phyloP scores from a whole-genome alignment of 805 yeast species.

The Cyberlindnera amylophila region DNA sequence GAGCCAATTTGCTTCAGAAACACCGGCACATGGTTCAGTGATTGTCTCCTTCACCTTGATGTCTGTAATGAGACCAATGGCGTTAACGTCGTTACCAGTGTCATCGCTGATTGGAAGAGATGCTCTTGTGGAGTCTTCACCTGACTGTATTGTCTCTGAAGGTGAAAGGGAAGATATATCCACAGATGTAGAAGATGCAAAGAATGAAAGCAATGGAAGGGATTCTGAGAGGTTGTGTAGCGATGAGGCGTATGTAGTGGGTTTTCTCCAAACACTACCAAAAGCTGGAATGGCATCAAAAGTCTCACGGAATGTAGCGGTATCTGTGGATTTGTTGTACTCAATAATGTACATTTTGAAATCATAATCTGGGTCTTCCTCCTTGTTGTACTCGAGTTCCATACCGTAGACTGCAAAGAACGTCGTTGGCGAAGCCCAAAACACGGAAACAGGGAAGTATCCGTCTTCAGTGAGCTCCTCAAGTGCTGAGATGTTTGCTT shows the following conservation, averaged over 20 bases:
- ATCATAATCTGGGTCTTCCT: constrained; percentile 27
- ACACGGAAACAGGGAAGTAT: constrained; percentile 16
- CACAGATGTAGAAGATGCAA: constrained; percentile 61
- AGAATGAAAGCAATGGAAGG: constrained; percentile 34
- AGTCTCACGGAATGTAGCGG: constrained; percentile 29
- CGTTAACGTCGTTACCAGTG: constrained; percentile 62
- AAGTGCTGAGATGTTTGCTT: constrained; percentile 9
- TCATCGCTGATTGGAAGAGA: constrained; percentile 66
- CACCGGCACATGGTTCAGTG: constrained; percentile 50
- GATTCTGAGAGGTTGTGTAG: constrained; percentile 40
- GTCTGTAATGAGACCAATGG: constrained; percentile 70
- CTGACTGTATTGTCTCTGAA: constrained; percentile 38
- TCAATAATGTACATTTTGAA: constrained; percentile 25
- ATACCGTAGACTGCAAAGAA: constrained; percentile 29
- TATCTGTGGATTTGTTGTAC: background rate
- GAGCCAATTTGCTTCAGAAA: constrained; percentile 55
- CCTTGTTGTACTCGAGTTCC: constrained; percentile 27
- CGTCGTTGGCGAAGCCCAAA: constrained; percentile 15
- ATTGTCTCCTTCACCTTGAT: constrained; percentile 41
- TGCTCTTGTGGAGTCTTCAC: constrained; percentile 71
- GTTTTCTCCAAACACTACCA: constrained; percentile 44
- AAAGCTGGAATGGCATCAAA: constrained; percentile 50
- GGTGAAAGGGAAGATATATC: constrained; percentile 51
- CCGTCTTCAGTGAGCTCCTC: constrained; percentile 19
- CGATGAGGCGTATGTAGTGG: constrained; percentile 40